These are phyloP conservation scores for Tylopilus rubrobrunneus DNA, from an alignment of 768 basidiomycete species.

Conservation along the genomic window DNA sequence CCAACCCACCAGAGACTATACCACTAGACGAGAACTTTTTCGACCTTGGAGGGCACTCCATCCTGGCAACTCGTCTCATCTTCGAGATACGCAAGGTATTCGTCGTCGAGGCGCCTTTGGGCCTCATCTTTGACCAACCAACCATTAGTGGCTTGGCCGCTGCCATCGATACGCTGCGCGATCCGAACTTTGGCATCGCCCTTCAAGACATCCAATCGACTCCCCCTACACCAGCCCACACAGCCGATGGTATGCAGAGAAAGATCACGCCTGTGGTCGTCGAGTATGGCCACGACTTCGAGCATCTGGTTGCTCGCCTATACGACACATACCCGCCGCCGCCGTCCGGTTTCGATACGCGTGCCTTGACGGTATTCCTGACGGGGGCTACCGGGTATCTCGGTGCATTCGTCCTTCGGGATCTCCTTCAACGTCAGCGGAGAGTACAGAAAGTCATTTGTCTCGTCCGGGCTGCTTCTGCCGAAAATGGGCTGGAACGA, in stretches of 20 bases:
- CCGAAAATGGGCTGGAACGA: constrained; percentile 61
- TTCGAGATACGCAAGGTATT: constrained; percentile 95
- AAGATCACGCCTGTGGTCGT: constrained; percentile 32
- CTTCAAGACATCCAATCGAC: constrained; percentile 27
- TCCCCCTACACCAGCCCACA: constrained; percentile 14
- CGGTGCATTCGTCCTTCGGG: constrained; percentile 85
- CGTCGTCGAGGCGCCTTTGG: constrained; percentile 85
- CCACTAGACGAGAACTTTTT: constrained; percentile 95
- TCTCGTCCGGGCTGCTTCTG: constrained; percentile 73
- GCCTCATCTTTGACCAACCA: constrained; percentile 87
- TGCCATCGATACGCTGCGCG: constrained; percentile 70
- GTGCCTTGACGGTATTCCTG: constrained; percentile 77
- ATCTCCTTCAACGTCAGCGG: constrained; percentile 61
- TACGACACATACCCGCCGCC: constrained; percentile 58
- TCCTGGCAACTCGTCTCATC: constrained; percentile 93
- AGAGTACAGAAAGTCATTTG: constrained; percentile 85
- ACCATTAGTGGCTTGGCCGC: constrained; percentile 75
- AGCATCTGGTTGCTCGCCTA: constrained; percentile 55
- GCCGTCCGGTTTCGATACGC: constrained; percentile 50
- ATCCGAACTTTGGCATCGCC: constrained; percentile 76
- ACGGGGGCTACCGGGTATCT: constrained; percentile 98
- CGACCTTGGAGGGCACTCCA: constrained; percentile 97
- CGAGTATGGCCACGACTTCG: constrained; percentile 80
- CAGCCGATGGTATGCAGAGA: constrained; percentile 11
- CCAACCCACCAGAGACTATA: constrained; percentile 71